Percentiles rank a stretch among this genome's conserved stretches.
Conservation (phyloP, 805 yeast genomes). For the Scheffersomyces amazonensis region DNA sequence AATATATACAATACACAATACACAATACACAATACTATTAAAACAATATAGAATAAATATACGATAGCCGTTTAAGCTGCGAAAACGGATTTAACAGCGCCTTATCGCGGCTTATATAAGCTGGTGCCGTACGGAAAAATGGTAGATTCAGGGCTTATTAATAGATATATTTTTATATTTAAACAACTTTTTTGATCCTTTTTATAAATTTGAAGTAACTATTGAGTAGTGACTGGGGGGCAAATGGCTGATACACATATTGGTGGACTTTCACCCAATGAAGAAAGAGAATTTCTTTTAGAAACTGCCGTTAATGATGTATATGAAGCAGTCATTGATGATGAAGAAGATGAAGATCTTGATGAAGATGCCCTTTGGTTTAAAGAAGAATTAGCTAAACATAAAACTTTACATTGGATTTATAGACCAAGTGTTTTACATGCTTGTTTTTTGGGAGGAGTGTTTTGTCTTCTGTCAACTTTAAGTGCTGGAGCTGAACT, state of each 20-base stretch:
- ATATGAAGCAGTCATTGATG: conserved; percentile 37
- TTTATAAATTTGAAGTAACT: no score
- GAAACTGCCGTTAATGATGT: background rate
- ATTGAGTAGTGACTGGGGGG: no score
- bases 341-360: conserved; percentile 24
- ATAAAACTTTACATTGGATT: conserved; percentile 43
- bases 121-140: no score
- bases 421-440: conserved; percentile 51
- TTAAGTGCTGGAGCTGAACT: conserved; percentile 40
- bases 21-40: no score
- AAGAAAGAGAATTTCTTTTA: background rate
- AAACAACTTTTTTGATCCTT: no score
- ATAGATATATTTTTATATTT: no score
- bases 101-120: no score
- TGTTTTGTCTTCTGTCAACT: conserved; percentile 40
- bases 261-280: background rate
- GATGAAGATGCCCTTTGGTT: conserved; percentile 42
- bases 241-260: background rate
- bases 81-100: no score
- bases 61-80: no score
- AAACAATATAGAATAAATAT: no score
- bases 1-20: no score
- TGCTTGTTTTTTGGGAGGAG: conserved; percentile 40
- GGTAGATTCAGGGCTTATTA: no score
- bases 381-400: conserved; percentile 40